These are phyloP conservation scores for Fusarium sp. DNA, from an alignment of 2,329 filamentous ascomycete species.

Conservation along the genomic window DNA sequence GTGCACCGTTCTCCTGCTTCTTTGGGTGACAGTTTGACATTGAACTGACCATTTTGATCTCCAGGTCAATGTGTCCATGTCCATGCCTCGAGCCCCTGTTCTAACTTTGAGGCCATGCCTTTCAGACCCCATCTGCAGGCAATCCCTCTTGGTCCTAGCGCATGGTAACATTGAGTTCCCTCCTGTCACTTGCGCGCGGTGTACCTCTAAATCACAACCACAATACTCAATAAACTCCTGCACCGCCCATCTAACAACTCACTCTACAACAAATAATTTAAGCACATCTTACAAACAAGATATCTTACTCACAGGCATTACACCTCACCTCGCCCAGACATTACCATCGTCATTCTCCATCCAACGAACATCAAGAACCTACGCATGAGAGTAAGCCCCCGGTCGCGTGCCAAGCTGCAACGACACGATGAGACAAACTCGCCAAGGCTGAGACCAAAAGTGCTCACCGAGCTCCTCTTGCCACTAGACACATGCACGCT, in stretches of 20 bases:
- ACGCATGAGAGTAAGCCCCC: conserved; percentile 26
- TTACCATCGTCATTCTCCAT: not conserved
- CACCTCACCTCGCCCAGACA: not conserved
- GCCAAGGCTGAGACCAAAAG: conserved; percentile 21
- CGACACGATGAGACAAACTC: not conserved
- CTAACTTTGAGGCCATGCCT: not conserved
- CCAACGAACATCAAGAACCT: conserved; percentile 34
- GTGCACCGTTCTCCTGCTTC: not conserved
- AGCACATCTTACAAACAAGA: not conserved
- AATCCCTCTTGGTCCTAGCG: not conserved
- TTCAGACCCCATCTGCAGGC: not conserved
- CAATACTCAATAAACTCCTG: no score
- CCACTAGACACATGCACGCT: conserved; percentile 2
- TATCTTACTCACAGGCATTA: no score
- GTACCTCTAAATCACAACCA: no score
- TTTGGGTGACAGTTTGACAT: not conserved
- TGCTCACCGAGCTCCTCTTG: conserved; percentile 11
- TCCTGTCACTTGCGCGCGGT: not conserved
- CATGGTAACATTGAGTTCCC: not conserved
- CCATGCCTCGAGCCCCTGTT: rapidly evolving
- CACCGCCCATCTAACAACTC: rapidly evolving
- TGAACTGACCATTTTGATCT: not conserved
- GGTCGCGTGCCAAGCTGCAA: conserved; percentile 25
- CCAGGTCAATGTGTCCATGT: not conserved
- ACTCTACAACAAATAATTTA: rapidly evolving